Base-by-base conservation (phyloP, 2,329 filamentous ascomycete species). In the Pyrenophora tritici-repentis region DNA sequence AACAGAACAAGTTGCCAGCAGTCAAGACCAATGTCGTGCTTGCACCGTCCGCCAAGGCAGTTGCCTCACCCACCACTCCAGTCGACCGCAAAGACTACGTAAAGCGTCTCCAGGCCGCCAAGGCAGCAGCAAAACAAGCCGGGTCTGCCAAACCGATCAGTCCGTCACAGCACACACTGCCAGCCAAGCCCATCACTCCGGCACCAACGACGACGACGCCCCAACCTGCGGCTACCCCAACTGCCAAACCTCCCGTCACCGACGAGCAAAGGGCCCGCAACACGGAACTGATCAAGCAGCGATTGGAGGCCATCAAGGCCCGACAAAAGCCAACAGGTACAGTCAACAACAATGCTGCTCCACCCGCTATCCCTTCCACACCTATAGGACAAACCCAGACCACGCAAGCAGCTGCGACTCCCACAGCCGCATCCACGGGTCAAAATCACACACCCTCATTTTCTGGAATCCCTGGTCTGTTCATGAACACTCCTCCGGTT, bases 1-100 rank as follows among this genome's bases (percentile, higher is more conserved):
- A 50, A 7, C 56, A 47, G 2, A 67, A 66, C 24, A 39, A 58
- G 6, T 41, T 45, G 0, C 57, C 67, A 5, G 34, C 59, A 3
- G 42, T 70, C 6, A 68, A 63, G 33, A 68, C 65, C 3, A 64
- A 58, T 24, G 20, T 62, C 3, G 51, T 36, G 33, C 42, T 54
- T 22, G 51, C 32, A 24, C 34, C 52, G 3, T 29, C 57, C 4
- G 20, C 49, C 13, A 63, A 59, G 56, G 32, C 57, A 18, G 48
- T 38, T 20, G 54, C 49, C 17, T 62, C 62, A 26, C 49, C 58
- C 37, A 47, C 50, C 10, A 59, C 61, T 7, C 65, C 82, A 6
- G 79, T 88, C 57, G 85, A 89, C 64, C 82, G 89, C 17, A 90
- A 89, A 61, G 88, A 91, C 58, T 84, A 89, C 35, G 90, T 93